Evolutionary conservation across 2,329 filamentous ascomycete species (phyloP).

Genomic region (Hypoxylon sp.): DNA sequence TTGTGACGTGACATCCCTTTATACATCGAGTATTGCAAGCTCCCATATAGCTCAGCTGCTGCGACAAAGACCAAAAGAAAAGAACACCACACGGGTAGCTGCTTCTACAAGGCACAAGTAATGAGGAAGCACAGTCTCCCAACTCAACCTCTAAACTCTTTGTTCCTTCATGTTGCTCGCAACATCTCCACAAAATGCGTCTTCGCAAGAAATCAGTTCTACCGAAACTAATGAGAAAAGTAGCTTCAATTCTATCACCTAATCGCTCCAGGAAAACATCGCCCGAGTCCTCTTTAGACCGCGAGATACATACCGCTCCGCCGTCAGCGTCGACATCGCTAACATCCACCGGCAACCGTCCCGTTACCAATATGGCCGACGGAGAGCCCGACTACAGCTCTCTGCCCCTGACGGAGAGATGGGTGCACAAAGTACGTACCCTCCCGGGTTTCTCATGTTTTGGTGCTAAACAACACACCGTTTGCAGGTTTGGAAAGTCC

Average conservation of each 20-base stretch:
- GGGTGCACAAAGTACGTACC: slow-evolving; percentile 80
- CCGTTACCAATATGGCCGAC: slow-evolving; percentile 76
- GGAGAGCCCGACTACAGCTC: slow-evolving; percentile 86
- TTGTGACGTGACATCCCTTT: not conserved
- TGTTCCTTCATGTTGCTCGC: slow-evolving; percentile 25
- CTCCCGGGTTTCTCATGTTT: not conserved
- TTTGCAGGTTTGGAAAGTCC: slow-evolving; percentile 89
- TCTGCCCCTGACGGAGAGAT: slow-evolving; percentile 83
- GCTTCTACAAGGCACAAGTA: slow-evolving; percentile 8
- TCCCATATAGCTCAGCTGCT: not conserved
- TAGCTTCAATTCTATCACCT: slow-evolving; percentile 45
- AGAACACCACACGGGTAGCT: slow-evolving; percentile 1
- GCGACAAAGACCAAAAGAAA: not conserved
- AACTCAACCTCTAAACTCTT: slow-evolving; percentile 15
- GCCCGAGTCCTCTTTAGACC: slow-evolving; percentile 12
- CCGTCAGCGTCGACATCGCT: slow-evolving; percentile 10
- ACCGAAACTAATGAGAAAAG: slow-evolving; percentile 49
- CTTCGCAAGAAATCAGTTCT: slow-evolving; percentile 37
- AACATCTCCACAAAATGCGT: slow-evolving; percentile 42
- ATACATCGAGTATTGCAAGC: not conserved
- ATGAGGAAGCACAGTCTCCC: slow-evolving; percentile 1
- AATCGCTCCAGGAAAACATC: slow-evolving; percentile 37
- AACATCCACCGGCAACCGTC: slow-evolving; percentile 2
- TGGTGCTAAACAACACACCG: slow-evolving; percentile 23
- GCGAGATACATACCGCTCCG: slow-evolving; percentile 16